Conservation (phyloP, 345 rosid species). For the Salix exigua region DNA sequence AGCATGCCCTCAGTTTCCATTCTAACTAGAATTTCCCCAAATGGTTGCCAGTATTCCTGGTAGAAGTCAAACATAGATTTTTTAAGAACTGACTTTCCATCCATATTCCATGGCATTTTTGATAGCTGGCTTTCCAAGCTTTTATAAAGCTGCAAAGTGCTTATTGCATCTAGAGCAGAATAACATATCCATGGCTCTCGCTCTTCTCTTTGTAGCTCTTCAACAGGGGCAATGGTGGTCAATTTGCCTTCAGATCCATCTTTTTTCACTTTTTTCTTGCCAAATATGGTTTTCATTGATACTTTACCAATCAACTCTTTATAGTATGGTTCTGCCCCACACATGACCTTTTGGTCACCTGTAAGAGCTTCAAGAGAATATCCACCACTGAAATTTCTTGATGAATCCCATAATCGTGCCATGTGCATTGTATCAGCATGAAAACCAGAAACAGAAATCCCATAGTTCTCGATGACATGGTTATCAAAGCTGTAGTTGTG, state of each 20-base stretch:
- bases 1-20: conserved; percentile 94
- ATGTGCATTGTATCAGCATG: conserved; percentile 98
- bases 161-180: conserved; percentile 90
- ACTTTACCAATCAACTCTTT: conserved; percentile 70
- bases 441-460: conserved; percentile 73
- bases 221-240: conserved; percentile 65
- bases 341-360: conserved; percentile 56
- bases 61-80: conserved; percentile 75
- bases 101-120: conserved; percentile 51
- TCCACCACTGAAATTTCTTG: conserved; percentile 73
- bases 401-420: conserved; percentile 95
- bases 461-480: conserved; percentile 78
- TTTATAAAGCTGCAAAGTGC: conserved; percentile 76
- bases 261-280: conserved; percentile 69
- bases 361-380: conserved; percentile 97
- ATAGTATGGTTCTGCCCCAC: conserved; percentile 31
- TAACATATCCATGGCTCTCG: conserved; percentile 77
- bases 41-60: conserved; percentile 68
- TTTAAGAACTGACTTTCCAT: conserved; percentile 41
- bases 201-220: conserved; percentile 76
- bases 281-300: conserved; percentile 89
- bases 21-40: conserved; percentile 79
- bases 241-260: conserved; percentile 90
- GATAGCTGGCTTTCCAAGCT: conserved; percentile 56
- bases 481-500: conserved; percentile 96